Evolutionary conservation across 2,329 filamentous ascomycete species (phyloP).

Genomic region (Pseudogymnoascus sp.): DNA sequence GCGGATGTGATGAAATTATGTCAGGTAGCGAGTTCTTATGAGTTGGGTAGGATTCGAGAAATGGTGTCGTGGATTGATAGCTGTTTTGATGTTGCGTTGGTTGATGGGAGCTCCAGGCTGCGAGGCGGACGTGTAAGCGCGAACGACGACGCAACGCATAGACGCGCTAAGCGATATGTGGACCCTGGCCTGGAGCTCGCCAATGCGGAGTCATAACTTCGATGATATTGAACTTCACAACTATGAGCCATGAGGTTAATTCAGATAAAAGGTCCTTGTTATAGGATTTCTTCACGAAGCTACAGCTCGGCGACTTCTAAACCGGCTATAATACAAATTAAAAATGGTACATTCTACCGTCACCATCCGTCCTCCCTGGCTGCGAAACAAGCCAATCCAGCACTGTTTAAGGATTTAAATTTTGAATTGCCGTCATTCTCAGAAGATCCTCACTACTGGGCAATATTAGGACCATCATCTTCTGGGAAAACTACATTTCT

Average conservation of each 20-base stretch:
- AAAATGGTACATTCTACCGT: constrained; percentile 76
- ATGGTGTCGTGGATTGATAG: constrained; percentile 10
- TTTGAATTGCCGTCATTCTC: constrained; percentile 60
- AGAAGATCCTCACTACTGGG: constrained; percentile 59
- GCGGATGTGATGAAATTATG: constrained; percentile 18
- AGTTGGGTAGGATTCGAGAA: not conserved
- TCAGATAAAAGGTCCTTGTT: not conserved
- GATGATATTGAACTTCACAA: not conserved
- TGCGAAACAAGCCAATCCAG: constrained; percentile 47
- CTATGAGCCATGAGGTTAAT: constrained; percentile 9
- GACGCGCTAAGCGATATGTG: constrained; percentile 12
- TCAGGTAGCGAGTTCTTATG: not conserved
- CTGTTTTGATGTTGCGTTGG: constrained; percentile 9
- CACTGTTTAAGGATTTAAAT: constrained; percentile 64
- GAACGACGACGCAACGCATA: constrained; percentile 3
- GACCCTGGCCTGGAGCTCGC: constrained; percentile 11
- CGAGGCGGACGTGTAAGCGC: constrained; percentile 14
- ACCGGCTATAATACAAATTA: constrained; percentile 61
- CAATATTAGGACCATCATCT: constrained; percentile 71
- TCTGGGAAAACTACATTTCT: constrained; percentile 77
- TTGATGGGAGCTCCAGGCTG: constrained; percentile 15
- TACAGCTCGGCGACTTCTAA: constrained; percentile 19
- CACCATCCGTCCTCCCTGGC: constrained; percentile 54
- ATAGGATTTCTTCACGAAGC: not conserved
- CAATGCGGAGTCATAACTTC: constrained; percentile 17